Conservation (phyloP, 208 protist species). For the Trypanosoma cruzi region DNA sequence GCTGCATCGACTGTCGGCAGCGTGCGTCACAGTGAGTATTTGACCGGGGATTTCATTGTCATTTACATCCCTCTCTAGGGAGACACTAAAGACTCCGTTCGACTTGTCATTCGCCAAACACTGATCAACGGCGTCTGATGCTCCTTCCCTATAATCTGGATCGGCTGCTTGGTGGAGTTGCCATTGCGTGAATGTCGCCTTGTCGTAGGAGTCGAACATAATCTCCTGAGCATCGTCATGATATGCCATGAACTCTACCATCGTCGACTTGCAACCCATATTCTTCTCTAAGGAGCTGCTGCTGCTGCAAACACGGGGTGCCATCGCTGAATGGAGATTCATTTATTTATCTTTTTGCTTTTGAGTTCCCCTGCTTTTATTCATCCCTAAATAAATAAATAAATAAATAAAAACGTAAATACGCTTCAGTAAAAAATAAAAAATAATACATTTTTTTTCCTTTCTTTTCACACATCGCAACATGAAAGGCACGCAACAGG, state of each 20-base stretch:
- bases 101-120: neutral
- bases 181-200: neutral
- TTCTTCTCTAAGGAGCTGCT: neutral
- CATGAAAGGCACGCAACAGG: neutral
- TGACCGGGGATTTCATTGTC: neutral
- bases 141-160: neutral
- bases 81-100: neutral
- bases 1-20: neutral
- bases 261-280: neutral
- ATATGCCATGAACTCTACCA: neutral
- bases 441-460: neutral
- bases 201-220: neutral
- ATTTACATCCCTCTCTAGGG: neutral
- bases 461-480: neutral
- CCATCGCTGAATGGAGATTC: neutral
- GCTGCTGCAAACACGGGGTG: neutral
- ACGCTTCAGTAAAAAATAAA: neutral
- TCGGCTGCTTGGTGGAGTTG: neutral
- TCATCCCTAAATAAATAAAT: neutral
- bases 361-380: neutral
- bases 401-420: neutral
- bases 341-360: neutral
- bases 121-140: neutral
- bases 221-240: constrained; percentile 2
- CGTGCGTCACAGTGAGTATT: neutral